Conservation (phyloP, 371 early-diverging fungal genomes). For the Polyrhizophydium stewartii region DNA sequence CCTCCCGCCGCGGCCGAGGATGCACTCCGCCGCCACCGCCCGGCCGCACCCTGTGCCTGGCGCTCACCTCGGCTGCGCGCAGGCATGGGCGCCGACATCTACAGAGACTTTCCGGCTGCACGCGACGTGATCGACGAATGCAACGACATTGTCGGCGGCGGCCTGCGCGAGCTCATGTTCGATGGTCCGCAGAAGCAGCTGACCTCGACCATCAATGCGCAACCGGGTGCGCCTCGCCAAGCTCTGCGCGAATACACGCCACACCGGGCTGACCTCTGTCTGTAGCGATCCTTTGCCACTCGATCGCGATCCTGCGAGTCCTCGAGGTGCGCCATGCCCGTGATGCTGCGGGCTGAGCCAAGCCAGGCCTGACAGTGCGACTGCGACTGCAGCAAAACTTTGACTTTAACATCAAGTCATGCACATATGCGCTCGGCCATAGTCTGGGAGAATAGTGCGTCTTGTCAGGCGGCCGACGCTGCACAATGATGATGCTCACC, state of each 20-base stretch:
- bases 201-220: constrained; percentile 85
- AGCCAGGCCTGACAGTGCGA: no score
- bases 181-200: constrained; percentile 76
- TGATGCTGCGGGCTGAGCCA: no score
- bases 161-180: constrained; percentile 74
- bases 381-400: constrained; percentile 56
- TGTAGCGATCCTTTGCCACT: constrained; percentile 82
- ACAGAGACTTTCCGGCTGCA: constrained; percentile 67
- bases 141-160: constrained; percentile 72
- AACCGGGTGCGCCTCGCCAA: constrained; percentile 54
- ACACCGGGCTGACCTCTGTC: background rate
- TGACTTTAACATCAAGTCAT: constrained; percentile 71
- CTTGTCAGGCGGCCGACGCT: no score
- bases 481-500: background rate
- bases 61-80: background rate
- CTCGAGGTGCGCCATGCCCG: constrained; percentile 50
- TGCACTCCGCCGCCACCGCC: no score
- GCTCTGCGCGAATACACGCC: background rate
- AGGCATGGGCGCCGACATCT: constrained; percentile 94
- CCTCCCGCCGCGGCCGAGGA: no score
- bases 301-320: constrained; percentile 83
- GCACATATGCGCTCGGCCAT: constrained; percentile 82
- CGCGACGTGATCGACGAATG: constrained; percentile 83
- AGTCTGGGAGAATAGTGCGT: constrained; percentile 87
- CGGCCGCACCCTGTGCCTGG: no score